Conservation (phyloP, 352 stramenopile genomes). For the Globisporangium heterothallicum region DNA sequence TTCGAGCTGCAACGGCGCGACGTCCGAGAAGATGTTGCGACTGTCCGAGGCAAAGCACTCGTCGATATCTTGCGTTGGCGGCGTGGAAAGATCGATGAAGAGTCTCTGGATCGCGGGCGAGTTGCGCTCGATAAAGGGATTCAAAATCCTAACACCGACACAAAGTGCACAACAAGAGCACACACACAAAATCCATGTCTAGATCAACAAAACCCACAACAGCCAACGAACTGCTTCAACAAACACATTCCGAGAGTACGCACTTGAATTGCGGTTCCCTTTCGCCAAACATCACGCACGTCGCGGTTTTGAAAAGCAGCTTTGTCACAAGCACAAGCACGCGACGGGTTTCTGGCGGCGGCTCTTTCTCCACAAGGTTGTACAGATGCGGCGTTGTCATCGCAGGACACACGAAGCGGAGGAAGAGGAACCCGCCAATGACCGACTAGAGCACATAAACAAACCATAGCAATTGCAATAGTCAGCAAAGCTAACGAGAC, state of each 20-base stretch:
- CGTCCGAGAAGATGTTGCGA: constrained; percentile 62
- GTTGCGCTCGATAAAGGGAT: constrained; percentile 85
- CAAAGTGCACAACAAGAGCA: background rate
- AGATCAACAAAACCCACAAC: background rate
- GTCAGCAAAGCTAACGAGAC: background rate
- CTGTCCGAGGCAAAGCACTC: constrained; percentile 72
- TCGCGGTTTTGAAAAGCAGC: constrained; percentile 86
- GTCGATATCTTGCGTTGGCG: constrained; percentile 59
- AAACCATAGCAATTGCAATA: constrained; percentile 5
- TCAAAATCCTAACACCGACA: constrained; percentile 48
- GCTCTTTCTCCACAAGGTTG: constrained; percentile 68
- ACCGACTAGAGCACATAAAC: constrained; percentile 40
- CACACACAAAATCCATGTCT: background rate
- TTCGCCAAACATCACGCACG: constrained; percentile 80
- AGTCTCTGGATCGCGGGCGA: constrained; percentile 71
- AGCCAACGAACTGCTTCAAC: background rate
- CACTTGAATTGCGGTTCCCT: constrained; percentile 79
- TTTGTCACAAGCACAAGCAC: constrained; percentile 87
- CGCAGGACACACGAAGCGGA: constrained; percentile 84
- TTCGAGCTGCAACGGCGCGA: constrained; percentile 46
- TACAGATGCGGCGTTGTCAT: constrained; percentile 86
- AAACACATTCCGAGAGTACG: background rate
- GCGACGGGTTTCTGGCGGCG: constrained; percentile 59
- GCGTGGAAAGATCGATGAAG: constrained; percentile 65
- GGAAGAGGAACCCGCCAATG: constrained; percentile 84